Evolutionary conservation across 192 early-diverging fungal genomes (phyloP), one percentile per base, ranked within the genome.

Genomic region (Coemansia sp.): DNA sequence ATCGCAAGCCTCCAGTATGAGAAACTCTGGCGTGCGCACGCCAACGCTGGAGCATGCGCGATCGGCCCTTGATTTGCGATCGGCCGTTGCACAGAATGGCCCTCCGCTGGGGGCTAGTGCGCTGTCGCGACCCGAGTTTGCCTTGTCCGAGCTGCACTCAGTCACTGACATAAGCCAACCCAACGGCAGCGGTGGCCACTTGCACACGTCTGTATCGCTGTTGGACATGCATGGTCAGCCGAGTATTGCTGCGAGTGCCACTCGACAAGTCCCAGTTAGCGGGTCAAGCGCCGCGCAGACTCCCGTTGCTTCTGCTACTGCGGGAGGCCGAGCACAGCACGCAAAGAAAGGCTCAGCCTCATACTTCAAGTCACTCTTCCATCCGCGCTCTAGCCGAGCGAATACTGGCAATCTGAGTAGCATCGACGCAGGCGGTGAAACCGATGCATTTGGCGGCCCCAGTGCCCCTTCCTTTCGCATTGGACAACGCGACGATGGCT

Each of bases 361-460:
- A 8, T 83, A 83, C 44, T 83, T 83, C 50, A 71, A 56, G 54
- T 78, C 81, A 33, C 63, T 83, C n/a, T 83, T 83, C 57, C 74
- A 77, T 17, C 64, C 62, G 51, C 74, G 79, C n/a, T 74, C 71
- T 7, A 75, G 57, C 73, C 73, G 73, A 62, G 63, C 50, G 45
- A 72, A 35, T 33, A 36, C 44, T 35, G 67, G 62, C 13, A 59
- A 29, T 50, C 62, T 50, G 9, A 50, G 50, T 6, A 45, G 57
- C 11, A 68, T 57, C 51, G 59, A 33, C 35, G 59, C 51, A 10
- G 56, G 39, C 17, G 61, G 48, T 21, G 70, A 72, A n/a, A 36
- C 60, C 10, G 74, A 71, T 14, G 53, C 45, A 16, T 51, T 64
- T 59, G 56, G 56, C 8, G 66, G 48, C 4, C 61, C 41, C 62